phyloP scores from a whole-genome alignment of 805 yeast genomes.

The Clavispora vitiphila region DNA sequence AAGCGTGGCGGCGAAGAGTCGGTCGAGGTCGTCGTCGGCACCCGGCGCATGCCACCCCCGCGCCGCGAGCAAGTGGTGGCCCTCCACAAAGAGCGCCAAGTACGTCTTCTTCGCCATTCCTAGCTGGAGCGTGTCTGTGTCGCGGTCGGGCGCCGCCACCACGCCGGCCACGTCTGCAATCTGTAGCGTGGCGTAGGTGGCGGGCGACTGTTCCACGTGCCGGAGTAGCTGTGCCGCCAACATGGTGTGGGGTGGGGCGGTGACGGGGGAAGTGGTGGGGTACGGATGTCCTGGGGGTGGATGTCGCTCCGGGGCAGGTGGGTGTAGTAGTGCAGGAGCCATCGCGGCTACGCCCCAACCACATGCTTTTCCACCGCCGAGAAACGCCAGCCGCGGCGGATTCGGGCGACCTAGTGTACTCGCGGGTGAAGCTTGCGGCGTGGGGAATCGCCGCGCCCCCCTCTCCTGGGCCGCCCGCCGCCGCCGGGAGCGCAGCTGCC shows the following conservation, averaged over 20 bases:
- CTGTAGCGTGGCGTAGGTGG: constrained; percentile 4
- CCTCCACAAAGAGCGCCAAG: constrained; percentile 26
- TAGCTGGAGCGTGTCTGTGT: constrained; percentile 20
- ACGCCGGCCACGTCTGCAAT: constrained; percentile 4
- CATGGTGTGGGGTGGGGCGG: background rate
- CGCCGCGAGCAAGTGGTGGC: constrained; percentile 20
- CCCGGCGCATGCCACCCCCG: background rate
- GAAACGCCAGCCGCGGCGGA: background rate
- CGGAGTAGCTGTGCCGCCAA: background rate
- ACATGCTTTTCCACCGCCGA: background rate
- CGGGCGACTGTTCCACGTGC: background rate
- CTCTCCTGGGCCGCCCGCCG: no score
- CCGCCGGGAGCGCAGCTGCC: no score
- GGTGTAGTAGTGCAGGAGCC: background rate
- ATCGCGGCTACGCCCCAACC: background rate
- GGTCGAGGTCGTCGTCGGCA: constrained; percentile 6
- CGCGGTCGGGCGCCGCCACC: background rate
- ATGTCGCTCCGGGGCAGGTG: background rate
- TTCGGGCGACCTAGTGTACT: background rate
- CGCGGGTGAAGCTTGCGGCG: background rate
- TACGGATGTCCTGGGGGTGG: background rate
- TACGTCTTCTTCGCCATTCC: constrained; percentile 29
- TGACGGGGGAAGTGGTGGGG: background rate
- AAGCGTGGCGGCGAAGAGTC: constrained; percentile 26
- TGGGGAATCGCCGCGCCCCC: background rate